phyloP scores from a whole-genome alignment of 1,284 basidiomycete genomes.

The Cryptococcus sp. region DNA sequence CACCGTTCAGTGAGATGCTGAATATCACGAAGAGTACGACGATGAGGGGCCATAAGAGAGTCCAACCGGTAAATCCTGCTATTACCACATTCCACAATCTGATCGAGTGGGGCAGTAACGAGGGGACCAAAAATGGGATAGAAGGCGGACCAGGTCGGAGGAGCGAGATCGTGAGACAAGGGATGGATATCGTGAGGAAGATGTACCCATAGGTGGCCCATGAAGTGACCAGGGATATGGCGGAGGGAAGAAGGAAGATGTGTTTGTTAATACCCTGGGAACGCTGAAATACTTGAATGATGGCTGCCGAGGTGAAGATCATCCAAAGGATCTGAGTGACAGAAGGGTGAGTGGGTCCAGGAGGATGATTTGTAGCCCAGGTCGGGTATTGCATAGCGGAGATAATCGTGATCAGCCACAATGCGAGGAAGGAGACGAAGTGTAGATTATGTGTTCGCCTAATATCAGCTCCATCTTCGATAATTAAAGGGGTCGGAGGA shows the following conservation, averaged over 20 bases:
- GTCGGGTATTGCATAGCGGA: too few species aligned
- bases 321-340: background rate
- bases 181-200: conserved; percentile 19
- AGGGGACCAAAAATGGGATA: conserved; percentile 1
- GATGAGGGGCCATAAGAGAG: conserved; percentile 9
- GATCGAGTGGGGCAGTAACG: conserved; percentile 15
- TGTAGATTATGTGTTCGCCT: background rate
- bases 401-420: background rate
- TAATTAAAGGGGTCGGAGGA: background rate
- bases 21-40: conserved; percentile 17
- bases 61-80: conserved; percentile 6
- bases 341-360: background rate
- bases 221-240: too few species aligned
- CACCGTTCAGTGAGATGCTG: conserved; percentile 27
- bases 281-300: background rate
- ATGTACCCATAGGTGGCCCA: conserved; percentile 5
- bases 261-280: background rate
- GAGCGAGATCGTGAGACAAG: conserved; percentile 14
- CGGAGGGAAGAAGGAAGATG: background rate
- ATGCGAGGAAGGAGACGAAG: background rate
- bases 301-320: background rate
- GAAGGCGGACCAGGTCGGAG: conserved; percentile 9
- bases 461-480: too few species aligned
- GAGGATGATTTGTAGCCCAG: too few species aligned
- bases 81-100: conserved; percentile 9